phyloP scores from a whole-genome alignment of 2,329 filamentous ascomycete species.

The Nannizziopsis barbatae region DNA sequence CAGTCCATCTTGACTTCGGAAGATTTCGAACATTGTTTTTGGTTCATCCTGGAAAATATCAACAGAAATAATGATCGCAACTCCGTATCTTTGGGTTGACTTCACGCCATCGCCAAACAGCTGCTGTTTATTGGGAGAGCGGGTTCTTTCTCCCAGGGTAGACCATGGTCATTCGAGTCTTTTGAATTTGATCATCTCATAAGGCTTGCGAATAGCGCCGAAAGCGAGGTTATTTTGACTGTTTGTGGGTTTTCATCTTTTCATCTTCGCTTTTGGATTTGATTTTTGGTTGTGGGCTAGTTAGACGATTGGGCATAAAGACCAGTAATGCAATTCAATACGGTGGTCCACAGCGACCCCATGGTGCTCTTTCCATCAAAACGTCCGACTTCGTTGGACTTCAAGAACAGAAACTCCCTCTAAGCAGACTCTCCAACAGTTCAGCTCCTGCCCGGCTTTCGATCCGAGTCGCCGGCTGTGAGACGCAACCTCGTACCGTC shows the following conservation, averaged over 20 bases:
- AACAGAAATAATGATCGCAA: background rate
- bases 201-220: background rate
- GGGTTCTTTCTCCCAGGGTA: background rate
- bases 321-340: background rate
- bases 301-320: too few relatives aligned
- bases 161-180: background rate
- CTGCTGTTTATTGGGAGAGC: constrained; percentile 1
- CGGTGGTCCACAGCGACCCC: background rate
- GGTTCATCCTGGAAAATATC: constrained; percentile 1
- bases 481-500: constrained; percentile 1
- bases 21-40: background rate
- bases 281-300: too few relatives aligned
- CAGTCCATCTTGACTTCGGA: too few relatives aligned
- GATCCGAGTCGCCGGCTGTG: constrained; percentile 3
- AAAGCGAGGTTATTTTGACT: too few relatives aligned
- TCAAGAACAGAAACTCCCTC: background rate
- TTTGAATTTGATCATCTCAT: background rate
- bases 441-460: background rate
- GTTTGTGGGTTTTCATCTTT: too few relatives aligned
- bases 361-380: background rate
- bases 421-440: too few relatives aligned
- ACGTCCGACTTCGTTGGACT: background rate
- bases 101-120: constrained; percentile 4
- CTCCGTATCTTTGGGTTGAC: constrained; percentile 5
- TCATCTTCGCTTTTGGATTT: too few relatives aligned